A percentile compares a stretch with the other conserved stretches of the same genome.
phyloP scores from a whole-genome alignment of 768 basidiomycete species.

The Hirschioporus abietinus region DNA sequence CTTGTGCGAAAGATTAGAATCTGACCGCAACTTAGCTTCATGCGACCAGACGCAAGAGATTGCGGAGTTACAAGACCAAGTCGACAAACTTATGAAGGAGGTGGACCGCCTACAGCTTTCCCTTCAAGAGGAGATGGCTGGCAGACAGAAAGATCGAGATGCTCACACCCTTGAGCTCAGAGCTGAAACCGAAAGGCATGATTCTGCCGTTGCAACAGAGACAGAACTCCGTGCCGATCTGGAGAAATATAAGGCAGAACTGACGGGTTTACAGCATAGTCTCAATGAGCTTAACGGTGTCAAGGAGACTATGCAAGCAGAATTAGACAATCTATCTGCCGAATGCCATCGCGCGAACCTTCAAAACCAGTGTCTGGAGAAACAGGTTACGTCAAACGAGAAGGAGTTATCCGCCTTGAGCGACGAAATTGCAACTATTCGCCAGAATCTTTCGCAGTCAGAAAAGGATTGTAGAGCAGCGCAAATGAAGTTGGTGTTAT shows the following conservation, averaged over 20 bases:
- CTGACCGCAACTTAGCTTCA: conserved; percentile 9
- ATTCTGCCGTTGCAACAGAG: conserved; percentile 28
- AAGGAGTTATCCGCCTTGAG: background rate
- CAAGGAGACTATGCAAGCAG: background rate
- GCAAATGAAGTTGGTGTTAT: conserved; percentile 62
- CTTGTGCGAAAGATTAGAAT: conserved; percentile 20
- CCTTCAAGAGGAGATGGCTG: conserved; percentile 34
- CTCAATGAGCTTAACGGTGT: background rate
- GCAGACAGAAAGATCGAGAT: conserved; percentile 28
- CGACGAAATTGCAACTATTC: background rate
- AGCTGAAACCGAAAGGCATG: conserved; percentile 19
- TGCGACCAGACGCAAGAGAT: conserved; percentile 15
- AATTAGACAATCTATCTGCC: conserved; percentile 8
- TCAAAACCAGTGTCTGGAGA: background rate
- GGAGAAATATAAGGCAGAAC: conserved; percentile 41
- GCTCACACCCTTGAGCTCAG: conserved; percentile 12
- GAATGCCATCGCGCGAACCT: conserved; percentile 4
- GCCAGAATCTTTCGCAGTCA: conserved; percentile 16
- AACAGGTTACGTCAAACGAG: background rate
- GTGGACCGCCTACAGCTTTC: conserved; percentile 32
- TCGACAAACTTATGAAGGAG: conserved; percentile 34
- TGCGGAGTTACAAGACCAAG: conserved; percentile 21
- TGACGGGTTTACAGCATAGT: background rate
- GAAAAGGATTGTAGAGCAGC: conserved; percentile 57
- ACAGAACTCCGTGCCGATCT: conserved; percentile 33